Evolutionary conservation across 2,329 filamentous ascomycete genomes (phyloP), one percentile per base, ranked within the genome.

Genomic region (Leptoxyphium fumago): DNA sequence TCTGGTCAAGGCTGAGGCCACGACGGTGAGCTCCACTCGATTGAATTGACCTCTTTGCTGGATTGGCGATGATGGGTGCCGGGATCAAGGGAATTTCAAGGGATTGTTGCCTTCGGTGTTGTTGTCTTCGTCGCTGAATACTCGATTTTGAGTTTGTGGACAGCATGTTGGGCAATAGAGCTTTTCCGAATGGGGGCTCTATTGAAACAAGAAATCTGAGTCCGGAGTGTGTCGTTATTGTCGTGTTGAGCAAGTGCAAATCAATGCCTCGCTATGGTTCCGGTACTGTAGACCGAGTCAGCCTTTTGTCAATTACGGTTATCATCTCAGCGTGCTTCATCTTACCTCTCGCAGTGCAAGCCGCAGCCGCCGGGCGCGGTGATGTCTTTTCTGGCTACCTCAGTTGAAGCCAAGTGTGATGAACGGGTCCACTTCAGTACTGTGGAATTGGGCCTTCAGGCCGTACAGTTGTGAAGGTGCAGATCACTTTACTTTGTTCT

Each of bases 31-130:
- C 69, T 55, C 63, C 64, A 44, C 50, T 51, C 41, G 48, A 45
- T 51, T 54, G 50, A 58, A 57, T 54, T 52, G 54, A 62, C 69
- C 70, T 63, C 66, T 63, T 56, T 68, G 70, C 64, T 75, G 73
- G 59, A 62, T 56, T 62, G 47, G 67, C 65, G 62, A 80, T 75
- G 68, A 83, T 72, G 67, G 72, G 72, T 43, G 54, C 61, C 66
- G 75, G 67, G 79, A 77, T 74, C 79, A 59, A 82, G 61, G 77
- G 75, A 58, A 78, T 77, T 63, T 89, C 84, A 67, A 84, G 84
- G 63, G 87, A 94, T 60, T 84, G 81, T 71, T 94, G 86, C 69
- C 87, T 82, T 64, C 84, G 77, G 69, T 94, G 86, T 67, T 78
- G 74, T 68, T 77, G 77, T 64, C 80, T 77, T 65, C 79, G 79